These are phyloP conservation scores for Leptographium lundbergii DNA, from an alignment of 2,329 filamentous ascomycete genomes.

Conservation along the genomic window DNA sequence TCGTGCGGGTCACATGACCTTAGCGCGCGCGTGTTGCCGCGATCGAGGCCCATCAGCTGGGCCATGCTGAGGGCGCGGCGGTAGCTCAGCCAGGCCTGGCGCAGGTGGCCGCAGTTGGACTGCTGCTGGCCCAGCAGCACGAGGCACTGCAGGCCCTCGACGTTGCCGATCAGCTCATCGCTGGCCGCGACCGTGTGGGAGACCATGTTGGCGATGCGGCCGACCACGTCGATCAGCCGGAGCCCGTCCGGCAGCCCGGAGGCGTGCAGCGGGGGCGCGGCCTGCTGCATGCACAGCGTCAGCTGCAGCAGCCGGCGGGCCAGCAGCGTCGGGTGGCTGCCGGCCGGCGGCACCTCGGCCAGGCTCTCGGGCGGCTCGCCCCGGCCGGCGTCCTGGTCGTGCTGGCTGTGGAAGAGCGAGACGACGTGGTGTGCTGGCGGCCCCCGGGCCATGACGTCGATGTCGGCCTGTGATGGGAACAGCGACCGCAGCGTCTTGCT, in stretches of 20 bases:
- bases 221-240: slow-evolving; percentile 16
- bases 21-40: slow-evolving; percentile 19
- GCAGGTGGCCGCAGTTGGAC: slow-evolving; percentile 38
- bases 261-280: slow-evolving; percentile 20
- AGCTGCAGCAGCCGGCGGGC: slow-evolving; percentile 34
- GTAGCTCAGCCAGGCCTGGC: slow-evolving; percentile 39
- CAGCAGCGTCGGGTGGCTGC: slow-evolving; percentile 33
- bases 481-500: slow-evolving; percentile 18
- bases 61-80: slow-evolving; percentile 37
- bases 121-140: slow-evolving; percentile 35
- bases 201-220: slow-evolving; percentile 20
- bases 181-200: slow-evolving; percentile 32
- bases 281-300: slow-evolving; percentile 31
- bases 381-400: slow-evolving; percentile 19
- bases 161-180: slow-evolving; percentile 36
- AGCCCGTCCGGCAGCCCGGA: not conserved
- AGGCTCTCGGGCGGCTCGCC: slow-evolving; percentile 14
- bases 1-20: slow-evolving; percentile 25
- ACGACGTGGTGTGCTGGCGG: slow-evolving; percentile 17
- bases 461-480: slow-evolving; percentile 22
- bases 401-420: slow-evolving; percentile 18
- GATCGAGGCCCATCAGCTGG: slow-evolving; percentile 36
- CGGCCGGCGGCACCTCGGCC: slow-evolving; percentile 18
- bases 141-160: slow-evolving; percentile 41
- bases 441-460: slow-evolving; percentile 18